phyloP scores from a whole-genome alignment of 176 grass and related monocot species.

The Paspalum notatum region DNA sequence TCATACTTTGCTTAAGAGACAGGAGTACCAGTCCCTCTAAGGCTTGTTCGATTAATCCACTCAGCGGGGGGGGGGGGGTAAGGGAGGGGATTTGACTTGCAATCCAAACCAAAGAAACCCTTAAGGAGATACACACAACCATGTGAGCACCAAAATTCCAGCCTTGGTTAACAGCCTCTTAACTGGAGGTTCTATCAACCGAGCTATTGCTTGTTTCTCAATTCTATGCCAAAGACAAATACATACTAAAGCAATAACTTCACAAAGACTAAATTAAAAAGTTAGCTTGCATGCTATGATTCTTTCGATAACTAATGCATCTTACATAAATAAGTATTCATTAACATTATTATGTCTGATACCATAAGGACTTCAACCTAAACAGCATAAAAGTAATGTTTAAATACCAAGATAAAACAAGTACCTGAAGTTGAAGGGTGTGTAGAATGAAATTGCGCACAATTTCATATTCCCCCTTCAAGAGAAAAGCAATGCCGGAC shows the following conservation, averaged over 20 bases:
- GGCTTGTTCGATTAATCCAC: no score
- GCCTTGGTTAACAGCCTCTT: background rate
- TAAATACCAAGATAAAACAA: background rate
- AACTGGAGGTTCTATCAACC: background rate
- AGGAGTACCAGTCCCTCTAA: background rate
- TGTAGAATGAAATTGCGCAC: slow-evolving; percentile 89
- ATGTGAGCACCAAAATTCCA: background rate
- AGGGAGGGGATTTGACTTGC: no score
- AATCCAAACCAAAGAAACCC: no score
- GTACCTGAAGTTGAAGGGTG: slow-evolving; percentile 95
- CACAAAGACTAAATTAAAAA: background rate
- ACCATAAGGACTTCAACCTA: background rate
- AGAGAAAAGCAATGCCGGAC: slow-evolving; percentile 81
- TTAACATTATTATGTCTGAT: background rate
- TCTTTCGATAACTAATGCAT: background rate
- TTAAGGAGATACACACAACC: background rate
- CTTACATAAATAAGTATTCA: background rate
- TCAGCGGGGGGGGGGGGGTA: no score
- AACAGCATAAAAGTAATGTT: background rate
- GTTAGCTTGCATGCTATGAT: background rate
- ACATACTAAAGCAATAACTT: background rate
- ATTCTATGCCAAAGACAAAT: background rate
- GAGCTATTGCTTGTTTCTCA: background rate
- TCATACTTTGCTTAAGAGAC: background rate
- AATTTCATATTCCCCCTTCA: slow-evolving; percentile 90